Percentiles rank a stretch among this genome's conserved stretches.
Evolutionary conservation across 1,139 yeast genomes (phyloP).

Genomic region (Hyphopichia wangnamkhiaoensis): DNA sequence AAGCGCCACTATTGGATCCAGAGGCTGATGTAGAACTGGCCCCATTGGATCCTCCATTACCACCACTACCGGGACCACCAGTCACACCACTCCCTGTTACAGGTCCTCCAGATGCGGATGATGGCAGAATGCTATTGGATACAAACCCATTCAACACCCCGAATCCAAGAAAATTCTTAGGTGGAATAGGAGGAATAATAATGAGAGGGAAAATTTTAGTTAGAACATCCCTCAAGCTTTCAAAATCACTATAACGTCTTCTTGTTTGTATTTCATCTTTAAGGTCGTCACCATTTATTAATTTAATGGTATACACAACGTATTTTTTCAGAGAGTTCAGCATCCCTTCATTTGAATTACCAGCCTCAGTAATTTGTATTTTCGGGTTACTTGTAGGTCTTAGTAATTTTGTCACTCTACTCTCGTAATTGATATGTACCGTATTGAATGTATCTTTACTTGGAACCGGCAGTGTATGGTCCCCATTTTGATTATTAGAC

Average conservation of each 20-base stretch:
- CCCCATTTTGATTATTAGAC: slow-evolving; percentile 8
- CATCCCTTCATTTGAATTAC: slow-evolving; percentile 72
- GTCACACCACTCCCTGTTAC: background rate
- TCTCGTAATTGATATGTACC: slow-evolving; percentile 38
- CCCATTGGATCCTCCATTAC: slow-evolving; percentile 4
- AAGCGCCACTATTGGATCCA: slow-evolving; percentile 1
- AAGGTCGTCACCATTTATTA: slow-evolving; percentile 32
- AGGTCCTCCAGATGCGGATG: too few species aligned
- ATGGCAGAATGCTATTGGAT: background rate
- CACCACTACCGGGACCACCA: slow-evolving; percentile 7
- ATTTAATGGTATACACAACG: slow-evolving; percentile 76
- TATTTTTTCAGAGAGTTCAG: slow-evolving; percentile 62
- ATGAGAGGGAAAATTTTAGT: slow-evolving; percentile 77
- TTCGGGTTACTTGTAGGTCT: slow-evolving; percentile 32
- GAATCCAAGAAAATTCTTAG: slow-evolving; percentile 63
- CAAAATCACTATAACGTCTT: slow-evolving; percentile 91
- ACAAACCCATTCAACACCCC: slow-evolving; percentile 37
- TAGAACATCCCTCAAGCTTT: slow-evolving; percentile 69
- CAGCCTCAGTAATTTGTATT: slow-evolving; percentile 71
- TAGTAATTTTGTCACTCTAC: slow-evolving; percentile 38
- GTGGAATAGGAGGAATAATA: slow-evolving; percentile 93
- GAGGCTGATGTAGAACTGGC: background rate
- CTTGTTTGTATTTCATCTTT: slow-evolving; percentile 61
- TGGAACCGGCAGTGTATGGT: slow-evolving; percentile 2
- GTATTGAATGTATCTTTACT: slow-evolving; percentile 23